A percentile compares a stretch with the other conserved stretches of the same genome.
Conservation (phyloP, 2,329 filamentous ascomycete species). For the Didymella sp. region DNA sequence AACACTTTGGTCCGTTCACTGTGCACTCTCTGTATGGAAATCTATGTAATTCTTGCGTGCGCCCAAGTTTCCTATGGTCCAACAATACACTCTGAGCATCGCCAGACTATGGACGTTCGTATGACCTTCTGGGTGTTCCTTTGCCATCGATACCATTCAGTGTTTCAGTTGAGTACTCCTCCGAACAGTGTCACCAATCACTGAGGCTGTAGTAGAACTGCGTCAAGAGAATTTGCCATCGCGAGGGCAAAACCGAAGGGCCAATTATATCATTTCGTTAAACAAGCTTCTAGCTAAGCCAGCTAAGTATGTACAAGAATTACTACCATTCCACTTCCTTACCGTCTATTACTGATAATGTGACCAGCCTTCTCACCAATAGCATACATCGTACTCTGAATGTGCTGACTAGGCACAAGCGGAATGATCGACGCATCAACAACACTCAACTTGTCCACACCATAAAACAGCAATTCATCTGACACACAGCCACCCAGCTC, state of each 20-base stretch:
- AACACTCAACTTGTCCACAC: conserved; percentile 36
- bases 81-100: not conserved
- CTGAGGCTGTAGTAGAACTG: not conserved
- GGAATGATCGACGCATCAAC: conserved; percentile 45
- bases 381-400: conserved; percentile 46
- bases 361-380: conserved; percentile 45
- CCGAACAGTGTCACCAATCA: too few species aligned
- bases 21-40: not conserved
- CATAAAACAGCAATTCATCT: conserved; percentile 39
- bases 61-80: not conserved
- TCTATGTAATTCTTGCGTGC: not conserved
- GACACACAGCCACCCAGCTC: conserved; percentile 41
- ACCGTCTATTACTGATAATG: conserved; percentile 36
- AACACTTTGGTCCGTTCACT: not conserved
- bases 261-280: not conserved
- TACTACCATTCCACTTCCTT: not conserved
- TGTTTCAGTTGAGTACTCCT: too few species aligned
- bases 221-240: not conserved
- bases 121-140: too few species aligned
- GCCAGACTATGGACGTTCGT: not conserved
- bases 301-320: not conserved
- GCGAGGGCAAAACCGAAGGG: not conserved
- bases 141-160: not conserved
- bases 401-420: conserved; percentile 41
- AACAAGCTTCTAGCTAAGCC: not conserved